These are phyloP conservation scores for Chaetomium fimeti DNA, from an alignment of 495 filamentous ascomycete genomes.

Conservation along the genomic window DNA sequence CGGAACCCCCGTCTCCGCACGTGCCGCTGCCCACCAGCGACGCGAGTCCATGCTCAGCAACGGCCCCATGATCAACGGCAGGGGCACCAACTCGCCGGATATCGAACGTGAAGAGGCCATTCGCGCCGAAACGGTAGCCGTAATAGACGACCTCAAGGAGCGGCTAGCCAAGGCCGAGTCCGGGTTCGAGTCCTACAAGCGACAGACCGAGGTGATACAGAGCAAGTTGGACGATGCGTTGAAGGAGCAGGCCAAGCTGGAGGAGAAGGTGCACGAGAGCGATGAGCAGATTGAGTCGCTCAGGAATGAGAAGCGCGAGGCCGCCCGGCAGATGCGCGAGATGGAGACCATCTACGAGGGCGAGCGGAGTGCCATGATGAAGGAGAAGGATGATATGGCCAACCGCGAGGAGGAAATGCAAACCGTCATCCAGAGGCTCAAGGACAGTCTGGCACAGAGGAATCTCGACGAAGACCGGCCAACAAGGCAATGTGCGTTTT, in stretches of 20 bases:
- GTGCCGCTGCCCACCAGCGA: constrained; percentile 60
- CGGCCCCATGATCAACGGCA: constrained; percentile 48
- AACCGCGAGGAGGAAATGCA: constrained; percentile 86
- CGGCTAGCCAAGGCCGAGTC: constrained; percentile 77
- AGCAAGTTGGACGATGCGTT: constrained; percentile 80
- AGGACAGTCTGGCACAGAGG: constrained; percentile 78
- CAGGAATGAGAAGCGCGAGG: constrained; percentile 75
- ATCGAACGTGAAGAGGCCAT: constrained; percentile 55
- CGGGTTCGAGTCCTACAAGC: constrained; percentile 74
- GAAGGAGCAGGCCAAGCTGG: constrained; percentile 77
- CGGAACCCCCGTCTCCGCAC: constrained; percentile 66
- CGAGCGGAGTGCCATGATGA: constrained; percentile 80
- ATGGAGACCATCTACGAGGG: constrained; percentile 86
- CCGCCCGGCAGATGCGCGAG: constrained; percentile 76
- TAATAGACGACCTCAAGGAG: constrained; percentile 81
- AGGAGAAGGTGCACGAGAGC: constrained; percentile 79
- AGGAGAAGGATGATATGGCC: constrained; percentile 85
- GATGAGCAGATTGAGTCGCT: constrained; percentile 77
- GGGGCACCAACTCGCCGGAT: constrained; percentile 48
- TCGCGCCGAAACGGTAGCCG: constrained; percentile 67
- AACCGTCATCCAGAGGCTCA: constrained; percentile 79
- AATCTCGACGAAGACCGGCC: constrained; percentile 62
- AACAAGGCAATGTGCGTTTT: constrained; percentile 66
- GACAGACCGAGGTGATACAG: constrained; percentile 81
- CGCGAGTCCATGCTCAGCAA: constrained; percentile 62